Percentiles rank a stretch among this genome's conserved stretches.
These are phyloP conservation scores for Ilyonectria robusta DNA, from an alignment of 2,329 filamentous ascomycete species.

Conservation along the genomic window DNA sequence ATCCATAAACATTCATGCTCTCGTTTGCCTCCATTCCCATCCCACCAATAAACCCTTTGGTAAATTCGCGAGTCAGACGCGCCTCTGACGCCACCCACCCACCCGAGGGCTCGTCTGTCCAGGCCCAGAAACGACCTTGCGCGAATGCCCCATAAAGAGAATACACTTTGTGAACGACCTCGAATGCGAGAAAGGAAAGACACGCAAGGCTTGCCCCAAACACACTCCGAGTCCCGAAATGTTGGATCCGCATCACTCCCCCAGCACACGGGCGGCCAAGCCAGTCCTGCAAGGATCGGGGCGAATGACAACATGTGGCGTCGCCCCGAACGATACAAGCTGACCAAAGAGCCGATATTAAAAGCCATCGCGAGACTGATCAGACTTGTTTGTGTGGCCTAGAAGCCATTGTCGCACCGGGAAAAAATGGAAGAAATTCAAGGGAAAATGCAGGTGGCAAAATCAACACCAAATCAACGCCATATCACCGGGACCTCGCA, in stretches of 20 bases:
- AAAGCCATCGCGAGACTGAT: slow-evolving; percentile 25
- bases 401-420: slow-evolving; percentile 30
- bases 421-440: slow-evolving; percentile 42
- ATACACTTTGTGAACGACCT: slow-evolving; percentile 33
- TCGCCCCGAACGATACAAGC: slow-evolving; percentile 6
- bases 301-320: slow-evolving; percentile 16
- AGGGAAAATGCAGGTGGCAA: slow-evolving; percentile 50
- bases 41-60: slow-evolving; percentile 39
- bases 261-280: slow-evolving; percentile 5
- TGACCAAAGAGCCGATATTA: slow-evolving; percentile 40
- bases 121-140: slow-evolving; percentile 31
- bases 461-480: slow-evolving; percentile 59
- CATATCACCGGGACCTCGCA: slow-evolving; percentile 59
- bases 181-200: slow-evolving; percentile 33
- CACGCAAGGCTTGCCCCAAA: slow-evolving; percentile 18
- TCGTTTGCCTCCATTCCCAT: slow-evolving; percentile 42
- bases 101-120: slow-evolving; percentile 31
- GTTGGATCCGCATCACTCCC: slow-evolving; percentile 8
- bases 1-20: slow-evolving; percentile 46
- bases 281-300: slow-evolving; percentile 14
- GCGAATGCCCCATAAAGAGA: slow-evolving; percentile 33
- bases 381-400: slow-evolving; percentile 32
- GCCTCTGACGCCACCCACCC: slow-evolving; percentile 29
- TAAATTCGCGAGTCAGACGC: slow-evolving; percentile 37
- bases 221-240: slow-evolving; percentile 15